Percentiles rank a stretch among this genome's conserved stretches.
phyloP scores from a whole-genome alignment of 345 rosid genomes.

The Camelina hispida region DNA sequence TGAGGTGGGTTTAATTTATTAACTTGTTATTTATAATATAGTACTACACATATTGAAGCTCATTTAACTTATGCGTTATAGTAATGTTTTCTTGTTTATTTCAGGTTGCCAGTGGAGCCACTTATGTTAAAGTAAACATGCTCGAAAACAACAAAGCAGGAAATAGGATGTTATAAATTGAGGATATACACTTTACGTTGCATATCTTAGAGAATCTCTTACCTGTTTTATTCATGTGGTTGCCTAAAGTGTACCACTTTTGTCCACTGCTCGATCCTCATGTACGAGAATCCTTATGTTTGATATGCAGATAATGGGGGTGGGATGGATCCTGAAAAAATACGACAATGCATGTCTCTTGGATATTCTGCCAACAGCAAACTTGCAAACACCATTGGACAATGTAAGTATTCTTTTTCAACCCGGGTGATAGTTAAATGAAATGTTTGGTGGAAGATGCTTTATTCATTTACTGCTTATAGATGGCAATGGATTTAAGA shows the following conservation, averaged over 20 bases:
- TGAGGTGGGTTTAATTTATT: constrained; percentile 55
- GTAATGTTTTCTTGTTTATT: constrained; percentile 16
- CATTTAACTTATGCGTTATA: background rate
- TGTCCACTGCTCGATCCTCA: background rate
- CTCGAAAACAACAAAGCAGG: constrained; percentile 68
- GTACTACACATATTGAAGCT: no score
- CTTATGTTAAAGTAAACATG: constrained; percentile 71
- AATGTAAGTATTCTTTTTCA: constrained; percentile 56
- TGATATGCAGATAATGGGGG: constrained; percentile 80
- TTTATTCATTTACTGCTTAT: constrained; percentile 14
- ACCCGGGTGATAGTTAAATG: background rate
- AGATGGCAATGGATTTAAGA: constrained; percentile 99
- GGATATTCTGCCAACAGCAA: constrained; percentile 94
- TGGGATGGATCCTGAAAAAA: constrained; percentile 90
- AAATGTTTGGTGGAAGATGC: background rate
- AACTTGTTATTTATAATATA: no score
- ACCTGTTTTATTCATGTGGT: background rate
- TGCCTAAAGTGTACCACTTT: background rate
- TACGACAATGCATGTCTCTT: constrained; percentile 85
- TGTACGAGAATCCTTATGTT: background rate
- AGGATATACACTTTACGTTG: constrained; percentile 51
- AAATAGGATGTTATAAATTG: constrained; percentile 71
- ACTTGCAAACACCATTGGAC: constrained; percentile 80
- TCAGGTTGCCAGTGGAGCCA: constrained; percentile 80
- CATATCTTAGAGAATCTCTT: no score